phyloP scores from a whole-genome alignment of 1,284 basidiomycete genomes.

The Sanghuangporus sanghuang region DNA sequence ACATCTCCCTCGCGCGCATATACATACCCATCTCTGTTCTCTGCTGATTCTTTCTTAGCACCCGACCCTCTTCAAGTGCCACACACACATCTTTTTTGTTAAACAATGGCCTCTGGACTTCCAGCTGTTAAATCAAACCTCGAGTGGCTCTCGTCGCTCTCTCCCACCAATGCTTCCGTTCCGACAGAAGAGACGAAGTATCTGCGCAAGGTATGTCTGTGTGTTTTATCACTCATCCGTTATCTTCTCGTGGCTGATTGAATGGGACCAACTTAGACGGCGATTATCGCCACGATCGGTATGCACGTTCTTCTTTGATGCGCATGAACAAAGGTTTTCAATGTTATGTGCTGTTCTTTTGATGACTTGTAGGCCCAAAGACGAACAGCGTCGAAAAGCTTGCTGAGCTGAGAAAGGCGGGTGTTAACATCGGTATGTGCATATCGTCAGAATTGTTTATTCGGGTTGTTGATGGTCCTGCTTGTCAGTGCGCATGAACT shows the following conservation, averaged over 20 bases:
- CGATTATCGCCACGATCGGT: slow-evolving; percentile 98
- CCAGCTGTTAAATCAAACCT: slow-evolving; percentile 67
- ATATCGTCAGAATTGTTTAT: neutral
- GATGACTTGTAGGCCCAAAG: slow-evolving; percentile 67
- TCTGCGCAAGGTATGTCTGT: slow-evolving; percentile 73
- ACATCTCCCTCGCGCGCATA: neutral
- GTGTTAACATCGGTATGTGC: slow-evolving; percentile 90
- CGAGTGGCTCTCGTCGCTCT: slow-evolving; percentile 85
- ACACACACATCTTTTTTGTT: neutral
- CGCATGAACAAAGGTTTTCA: slow-evolving; percentile 10
- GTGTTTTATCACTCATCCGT: slow-evolving; percentile 5
- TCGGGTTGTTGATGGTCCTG: slow-evolving; percentile 2
- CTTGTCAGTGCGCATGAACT: slow-evolving; percentile 90
- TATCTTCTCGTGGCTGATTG: slow-evolving; percentile 7
- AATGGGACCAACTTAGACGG: slow-evolving; percentile 51
- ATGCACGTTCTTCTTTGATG: slow-evolving; percentile 20
- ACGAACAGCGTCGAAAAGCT: slow-evolving; percentile 87
- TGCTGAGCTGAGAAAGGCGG: slow-evolving; percentile 74
- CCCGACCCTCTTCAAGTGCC: neutral
- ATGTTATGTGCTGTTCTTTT: slow-evolving; percentile 12
- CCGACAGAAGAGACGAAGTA: slow-evolving; percentile 77
- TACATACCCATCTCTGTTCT: neutral
- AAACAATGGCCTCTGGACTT: slow-evolving; percentile 32
- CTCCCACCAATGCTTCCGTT: slow-evolving; percentile 61
- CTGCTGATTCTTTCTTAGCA: neutral